Percentiles rank a stretch among this genome's conserved stretches.
Evolutionary conservation across 805 yeast species (phyloP).

Genomic region (Kregervanrija fluxuum): DNA sequence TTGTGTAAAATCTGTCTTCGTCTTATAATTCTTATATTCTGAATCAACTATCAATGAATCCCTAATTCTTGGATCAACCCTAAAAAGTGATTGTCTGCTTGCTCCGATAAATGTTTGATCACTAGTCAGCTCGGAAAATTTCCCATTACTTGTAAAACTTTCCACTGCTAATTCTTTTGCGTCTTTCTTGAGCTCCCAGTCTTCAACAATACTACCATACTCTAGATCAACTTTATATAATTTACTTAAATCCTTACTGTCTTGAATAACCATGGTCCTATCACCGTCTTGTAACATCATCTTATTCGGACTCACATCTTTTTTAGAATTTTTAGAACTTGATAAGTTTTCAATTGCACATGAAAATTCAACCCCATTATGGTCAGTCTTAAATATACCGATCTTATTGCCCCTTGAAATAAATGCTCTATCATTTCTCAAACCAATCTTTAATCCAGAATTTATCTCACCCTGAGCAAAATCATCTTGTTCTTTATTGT

Average conservation of each 20-base stretch:
- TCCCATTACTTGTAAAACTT: slow-evolving; percentile 61
- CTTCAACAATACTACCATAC: slow-evolving; percentile 78
- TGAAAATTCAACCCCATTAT: slow-evolving; percentile 47
- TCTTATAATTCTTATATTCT: slow-evolving; percentile 45
- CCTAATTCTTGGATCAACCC: slow-evolving; percentile 72
- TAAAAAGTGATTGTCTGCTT: slow-evolving; percentile 58
- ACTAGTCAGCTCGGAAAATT: slow-evolving; percentile 64
- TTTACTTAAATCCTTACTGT: slow-evolving; percentile 34
- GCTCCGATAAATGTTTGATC: slow-evolving; percentile 74
- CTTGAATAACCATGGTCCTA: slow-evolving; percentile 58
- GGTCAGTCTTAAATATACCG: slow-evolving; percentile 68
- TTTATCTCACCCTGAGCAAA: slow-evolving; percentile 32
- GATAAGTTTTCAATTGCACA: slow-evolving; percentile 61
- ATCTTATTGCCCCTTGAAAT: slow-evolving; percentile 73
- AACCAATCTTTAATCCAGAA: slow-evolving; percentile 64
- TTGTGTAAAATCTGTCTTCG: slow-evolving; percentile 49
- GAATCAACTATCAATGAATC: slow-evolving; percentile 50
- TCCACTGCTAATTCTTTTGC: slow-evolving; percentile 35
- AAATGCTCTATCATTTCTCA: slow-evolving; percentile 61
- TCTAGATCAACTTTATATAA: slow-evolving; percentile 73
- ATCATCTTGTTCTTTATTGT: slow-evolving; percentile 12
- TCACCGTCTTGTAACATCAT: slow-evolving; percentile 78
- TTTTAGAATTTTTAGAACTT: slow-evolving; percentile 39
- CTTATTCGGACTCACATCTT: slow-evolving; percentile 44
- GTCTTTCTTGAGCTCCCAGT: slow-evolving; percentile 53